These are phyloP conservation scores for Colletotrichum musae DNA, from an alignment of 2,329 filamentous ascomycete species.

Conservation along the genomic window DNA sequence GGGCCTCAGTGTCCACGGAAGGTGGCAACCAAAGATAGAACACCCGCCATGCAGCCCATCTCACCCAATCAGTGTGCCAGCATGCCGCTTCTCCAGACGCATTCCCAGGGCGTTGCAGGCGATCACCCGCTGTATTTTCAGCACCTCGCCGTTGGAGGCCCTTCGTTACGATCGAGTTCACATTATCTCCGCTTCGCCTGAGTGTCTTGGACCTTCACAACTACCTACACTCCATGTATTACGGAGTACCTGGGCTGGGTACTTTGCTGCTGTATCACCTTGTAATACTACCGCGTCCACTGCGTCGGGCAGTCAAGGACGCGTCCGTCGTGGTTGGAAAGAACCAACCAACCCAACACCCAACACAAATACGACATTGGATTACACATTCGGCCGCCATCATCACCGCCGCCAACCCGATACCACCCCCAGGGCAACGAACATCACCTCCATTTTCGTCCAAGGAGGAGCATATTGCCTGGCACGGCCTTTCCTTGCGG, in stretches of 20 bases:
- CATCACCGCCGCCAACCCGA: neutral
- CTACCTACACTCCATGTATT: too few species aligned
- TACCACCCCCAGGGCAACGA: neutral
- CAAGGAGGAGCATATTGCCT: neutral
- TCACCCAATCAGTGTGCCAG: constrained; percentile 6
- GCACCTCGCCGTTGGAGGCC: constrained; percentile 1
- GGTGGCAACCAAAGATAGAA: constrained; percentile 9
- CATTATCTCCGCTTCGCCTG: neutral
- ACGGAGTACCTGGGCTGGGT: too few species aligned
- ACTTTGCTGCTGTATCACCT: too few species aligned
- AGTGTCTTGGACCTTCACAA: neutral
- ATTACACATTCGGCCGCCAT: too few species aligned
- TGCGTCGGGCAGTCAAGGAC: too few species aligned
- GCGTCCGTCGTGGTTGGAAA: too few species aligned
- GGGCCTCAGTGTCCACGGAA: neutral
- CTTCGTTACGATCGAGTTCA: too few species aligned
- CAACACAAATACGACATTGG: neutral
- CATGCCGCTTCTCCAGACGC: neutral
- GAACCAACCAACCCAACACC: neutral
- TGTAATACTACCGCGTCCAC: too few species aligned
- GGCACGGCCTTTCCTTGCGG: neutral
- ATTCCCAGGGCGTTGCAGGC: constrained; percentile 7
- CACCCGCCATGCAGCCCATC: neutral
- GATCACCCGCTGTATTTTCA: constrained; percentile 31
- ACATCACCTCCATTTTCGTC: neutral